Base-by-base conservation (phyloP, 2,329 filamentous ascomycete genomes). In the Immersiporthe knoxdaviesiana region DNA sequence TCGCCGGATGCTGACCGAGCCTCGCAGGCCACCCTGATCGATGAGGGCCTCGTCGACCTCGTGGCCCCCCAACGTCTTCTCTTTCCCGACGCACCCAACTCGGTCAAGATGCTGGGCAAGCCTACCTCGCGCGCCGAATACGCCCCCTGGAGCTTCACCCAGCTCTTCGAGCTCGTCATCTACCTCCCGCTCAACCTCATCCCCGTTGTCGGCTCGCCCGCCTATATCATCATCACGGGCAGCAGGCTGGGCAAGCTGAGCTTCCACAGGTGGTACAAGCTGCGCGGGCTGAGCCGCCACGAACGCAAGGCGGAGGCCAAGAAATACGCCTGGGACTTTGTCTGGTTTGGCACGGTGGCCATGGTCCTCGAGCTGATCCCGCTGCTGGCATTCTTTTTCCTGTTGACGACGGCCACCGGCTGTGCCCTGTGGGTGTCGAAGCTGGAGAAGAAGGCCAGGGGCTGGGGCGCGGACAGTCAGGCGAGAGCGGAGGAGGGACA, bases 311-410 rank as follows among this genome's bases (percentile, higher is more conserved):
- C 82, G 37, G 93, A 92, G 74, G 87, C 95, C 37, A 85, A 85
- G 70, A 83, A 83, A 58, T 86, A 91, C 66, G 84, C 88, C 71
- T 92, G 92, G 87, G 92, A 96, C 70, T 98, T 97, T 77, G 90
- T 93, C 18, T 97, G 93, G 93, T 97, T 98, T 76, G 96, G 96
- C 21, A 93, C 92, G 0, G 85, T 96, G 4, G 92, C 94, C 63
- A 88, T 97, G 82, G 78, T 93, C 8, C 80, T 98, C 37, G 93
- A 97, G 80, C 85, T 98, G n/a, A 85, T 97, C 11, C 96, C 96
- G 1, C 85, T 95, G 16, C 80, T 97, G 63, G 97, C 92, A n/a
- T 97, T 99, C 85, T 90, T 98, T 77, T 97, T 98, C 78, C 84
- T 98, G 52, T 81, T 99, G 73, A 97, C 95, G 0, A 94, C 92